A percentile compares a stretch with the other conserved stretches of the same genome.
Evolutionary conservation across 257 asterid genomes (phyloP).

Genomic region (Solanum dulcamara): DNA sequence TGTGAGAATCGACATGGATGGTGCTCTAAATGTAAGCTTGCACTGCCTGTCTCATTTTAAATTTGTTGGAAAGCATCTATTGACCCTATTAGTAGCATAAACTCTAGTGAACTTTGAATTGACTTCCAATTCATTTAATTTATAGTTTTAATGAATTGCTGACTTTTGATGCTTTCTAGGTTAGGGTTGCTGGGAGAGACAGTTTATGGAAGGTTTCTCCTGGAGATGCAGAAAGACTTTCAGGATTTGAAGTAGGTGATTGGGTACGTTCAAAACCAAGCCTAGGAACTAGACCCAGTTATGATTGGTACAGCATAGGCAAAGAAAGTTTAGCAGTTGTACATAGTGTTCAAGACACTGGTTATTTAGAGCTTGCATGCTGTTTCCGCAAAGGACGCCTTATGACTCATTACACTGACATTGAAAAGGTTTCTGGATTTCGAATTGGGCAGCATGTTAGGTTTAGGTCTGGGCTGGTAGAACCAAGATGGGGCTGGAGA

Average conservation of each 20-base stretch:
- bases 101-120: background rate
- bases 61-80: background rate
- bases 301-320: constrained; percentile 90
- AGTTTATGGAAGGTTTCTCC: constrained; percentile 90
- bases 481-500: constrained; percentile 99
- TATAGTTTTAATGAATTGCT: background rate
- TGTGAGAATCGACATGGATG: constrained; percentile 86
- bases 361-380: constrained; percentile 88
- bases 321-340: constrained; percentile 87
- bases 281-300: constrained; percentile 90
- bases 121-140: background rate
- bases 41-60: background rate
- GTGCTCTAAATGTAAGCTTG: constrained; percentile 79
- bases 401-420: constrained; percentile 70
- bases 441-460: constrained; percentile 81
- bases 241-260: constrained; percentile 94
- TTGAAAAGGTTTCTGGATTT: constrained; percentile 75
- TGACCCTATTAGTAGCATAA: background rate
- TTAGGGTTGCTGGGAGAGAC: constrained; percentile 68
- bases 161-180: constrained; percentile 31
- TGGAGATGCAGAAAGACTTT: constrained; percentile 93
- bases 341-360: constrained; percentile 81
- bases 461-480: constrained; percentile 60
- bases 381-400: constrained; percentile 83
- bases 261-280: constrained; percentile 96